phyloP scores from a whole-genome alignment of 1,139 yeast genomes.

The Saccharomycopsis phalli region DNA sequence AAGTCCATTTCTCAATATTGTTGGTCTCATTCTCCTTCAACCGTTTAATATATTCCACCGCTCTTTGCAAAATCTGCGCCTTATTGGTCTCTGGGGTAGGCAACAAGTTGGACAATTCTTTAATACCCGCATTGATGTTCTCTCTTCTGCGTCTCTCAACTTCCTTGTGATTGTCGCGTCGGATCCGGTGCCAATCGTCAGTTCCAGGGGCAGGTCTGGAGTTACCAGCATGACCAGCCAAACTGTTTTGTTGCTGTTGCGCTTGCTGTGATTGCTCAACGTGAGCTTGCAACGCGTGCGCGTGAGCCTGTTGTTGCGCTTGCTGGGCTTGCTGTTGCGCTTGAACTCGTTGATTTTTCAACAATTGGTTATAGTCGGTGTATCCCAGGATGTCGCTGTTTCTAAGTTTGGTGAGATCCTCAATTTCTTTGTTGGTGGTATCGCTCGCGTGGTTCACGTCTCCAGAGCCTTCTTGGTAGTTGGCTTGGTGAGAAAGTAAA shows the following conservation, averaged over 20 bases:
- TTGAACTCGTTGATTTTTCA: conserved; percentile 3
- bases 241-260: conserved; percentile 5
- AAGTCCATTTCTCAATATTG: conserved; percentile 87
- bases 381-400: conserved; percentile 23
- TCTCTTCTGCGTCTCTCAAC: conserved; percentile 96
- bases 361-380: conserved; percentile 14
- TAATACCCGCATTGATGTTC: conserved; percentile 81
- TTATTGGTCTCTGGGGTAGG: conserved; percentile 90
- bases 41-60: conserved; percentile 82
- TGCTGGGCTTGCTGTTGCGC: conserved; percentile 20
- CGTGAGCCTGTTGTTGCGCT: conserved; percentile 14
- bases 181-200: conserved; percentile 80
- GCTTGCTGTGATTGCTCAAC: conserved; percentile 1
- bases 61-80: conserved; percentile 79
- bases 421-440: conserved; percentile 12
- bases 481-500: conserved; percentile 38
- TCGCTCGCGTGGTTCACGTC: neutral
- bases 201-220: conserved; percentile 46
- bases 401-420: conserved; percentile 26
- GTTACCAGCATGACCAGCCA: neutral
- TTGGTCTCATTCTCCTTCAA: conserved; percentile 82
- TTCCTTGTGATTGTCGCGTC: conserved; percentile 91
- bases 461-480: conserved; percentile 18
- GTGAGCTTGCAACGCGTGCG: conserved; percentile 12
- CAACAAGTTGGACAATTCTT: conserved; percentile 68